Conservation (phyloP, 192 early-diverging fungal genomes). For the Backusella parvicylindrica region DNA sequence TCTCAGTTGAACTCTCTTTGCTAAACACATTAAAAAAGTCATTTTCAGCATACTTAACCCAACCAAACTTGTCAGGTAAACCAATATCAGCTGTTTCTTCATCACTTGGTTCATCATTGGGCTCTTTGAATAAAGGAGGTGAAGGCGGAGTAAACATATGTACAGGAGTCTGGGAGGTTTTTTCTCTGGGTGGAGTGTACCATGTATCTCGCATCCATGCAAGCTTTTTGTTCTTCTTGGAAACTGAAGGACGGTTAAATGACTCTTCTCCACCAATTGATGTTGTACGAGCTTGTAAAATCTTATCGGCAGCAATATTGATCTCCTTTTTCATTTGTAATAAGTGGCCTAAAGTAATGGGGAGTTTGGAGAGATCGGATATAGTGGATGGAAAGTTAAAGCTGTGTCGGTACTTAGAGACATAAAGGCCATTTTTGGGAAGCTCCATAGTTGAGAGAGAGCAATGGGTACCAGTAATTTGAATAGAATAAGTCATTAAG, state of each 20-base stretch:
- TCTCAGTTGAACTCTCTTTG: constrained; percentile 10
- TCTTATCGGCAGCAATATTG: constrained; percentile 20
- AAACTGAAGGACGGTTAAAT: constrained; percentile 18
- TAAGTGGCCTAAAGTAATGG: constrained; percentile 19
- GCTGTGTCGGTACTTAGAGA: constrained; percentile 18
- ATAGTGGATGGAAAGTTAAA: constrained; percentile 21
- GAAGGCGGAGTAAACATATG: constrained; percentile 8
- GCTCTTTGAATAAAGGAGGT: constrained; percentile 11
- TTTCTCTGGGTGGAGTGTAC: constrained; percentile 9
- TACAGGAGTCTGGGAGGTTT: constrained; percentile 14
- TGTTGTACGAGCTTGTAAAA: constrained; percentile 14
- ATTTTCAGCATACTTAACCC: constrained; percentile 12
- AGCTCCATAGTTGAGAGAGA: constrained; percentile 20
- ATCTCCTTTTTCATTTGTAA: constrained; percentile 22
- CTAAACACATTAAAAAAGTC: constrained; percentile 16
- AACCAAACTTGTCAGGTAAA: constrained; percentile 13
- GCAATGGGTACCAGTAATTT: constrained; percentile 20
- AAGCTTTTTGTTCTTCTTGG: constrained; percentile 17
- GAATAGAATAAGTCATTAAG: constrained; percentile 19
- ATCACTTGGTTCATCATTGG: constrained; percentile 8
- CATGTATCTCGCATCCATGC: constrained; percentile 14
- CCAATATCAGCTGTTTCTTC: constrained; percentile 11
- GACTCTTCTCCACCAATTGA: constrained; percentile 20
- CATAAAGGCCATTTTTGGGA: constrained; percentile 19
- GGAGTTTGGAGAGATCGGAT: constrained; percentile 19